Evolutionary conservation across 306 rosid genomes (phyloP).

Genomic region (Aeschynomene evenia): DNA sequence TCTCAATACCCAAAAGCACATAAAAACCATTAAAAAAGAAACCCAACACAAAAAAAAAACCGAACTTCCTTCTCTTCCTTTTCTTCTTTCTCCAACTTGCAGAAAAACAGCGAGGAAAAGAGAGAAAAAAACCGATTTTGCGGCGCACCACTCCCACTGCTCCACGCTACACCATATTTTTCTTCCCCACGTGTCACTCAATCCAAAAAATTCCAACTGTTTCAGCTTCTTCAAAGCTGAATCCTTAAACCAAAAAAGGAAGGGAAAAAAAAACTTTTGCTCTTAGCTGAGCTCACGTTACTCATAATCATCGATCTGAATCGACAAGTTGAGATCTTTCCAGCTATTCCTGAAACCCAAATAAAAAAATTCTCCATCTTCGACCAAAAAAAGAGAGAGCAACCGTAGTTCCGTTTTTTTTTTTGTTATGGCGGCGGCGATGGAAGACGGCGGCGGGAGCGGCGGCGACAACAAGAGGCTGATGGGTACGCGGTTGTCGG

Average conservation of each 20-base stretch:
- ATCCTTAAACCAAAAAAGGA: no score
- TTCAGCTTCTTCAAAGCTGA: not conserved
- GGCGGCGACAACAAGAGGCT: constrained; percentile 1
- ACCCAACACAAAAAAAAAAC: no score
- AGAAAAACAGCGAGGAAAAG: not conserved
- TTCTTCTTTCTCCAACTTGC: not conserved
- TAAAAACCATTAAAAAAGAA: no score
- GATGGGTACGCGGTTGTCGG: constrained; percentile 39
- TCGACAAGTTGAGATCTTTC: constrained; percentile 1
- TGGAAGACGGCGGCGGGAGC: constrained; percentile 37
- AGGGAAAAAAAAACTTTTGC: not conserved
- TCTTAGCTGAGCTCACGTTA: not conserved
- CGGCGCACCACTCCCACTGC: constrained; percentile 14
- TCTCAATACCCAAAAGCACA: not conserved
- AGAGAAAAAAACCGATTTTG: constrained; percentile 10
- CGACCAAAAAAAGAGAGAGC: no score
- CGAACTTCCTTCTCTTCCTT: not conserved
- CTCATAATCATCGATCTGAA: constrained; percentile 2
- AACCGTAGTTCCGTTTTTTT: not conserved
- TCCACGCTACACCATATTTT: not conserved
- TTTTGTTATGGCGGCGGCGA: not conserved
- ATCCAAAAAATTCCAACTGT: not conserved
- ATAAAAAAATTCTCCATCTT: not conserved
- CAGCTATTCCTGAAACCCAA: not conserved
- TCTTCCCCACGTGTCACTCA: not conserved